Percentiles rank a stretch among this genome's conserved stretches.
These are phyloP conservation scores for Hirsutella thompsonii DNA, from an alignment of 2,329 filamentous ascomycete genomes.

Conservation along the genomic window DNA sequence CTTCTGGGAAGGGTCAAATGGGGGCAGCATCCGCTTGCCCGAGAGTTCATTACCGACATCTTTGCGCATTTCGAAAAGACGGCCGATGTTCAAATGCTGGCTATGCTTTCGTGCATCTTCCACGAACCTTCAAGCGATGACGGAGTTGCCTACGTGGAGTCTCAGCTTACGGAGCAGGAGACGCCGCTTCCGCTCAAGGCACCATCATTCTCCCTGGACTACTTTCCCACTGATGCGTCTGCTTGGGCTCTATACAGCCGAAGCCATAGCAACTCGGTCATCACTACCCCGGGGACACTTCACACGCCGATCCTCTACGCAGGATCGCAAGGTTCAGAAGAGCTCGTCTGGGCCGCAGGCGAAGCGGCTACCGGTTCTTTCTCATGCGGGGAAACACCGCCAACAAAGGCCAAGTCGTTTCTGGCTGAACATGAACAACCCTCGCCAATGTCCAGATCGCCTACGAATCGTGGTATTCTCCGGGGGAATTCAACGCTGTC, in stretches of 20 bases:
- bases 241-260: constrained; percentile 38
- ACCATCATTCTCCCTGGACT: constrained; percentile 53
- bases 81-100: constrained; percentile 57
- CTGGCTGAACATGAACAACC: constrained; percentile 31
- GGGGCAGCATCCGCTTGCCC: constrained; percentile 52
- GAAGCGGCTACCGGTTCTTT: constrained; percentile 45
- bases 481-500: constrained; percentile 42
- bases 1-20: constrained; percentile 53
- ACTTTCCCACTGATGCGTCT: constrained; percentile 46
- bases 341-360: constrained; percentile 31
- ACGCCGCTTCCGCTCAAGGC: constrained; percentile 53
- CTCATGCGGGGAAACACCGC: constrained; percentile 50
- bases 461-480: constrained; percentile 38
- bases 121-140: constrained; percentile 45
- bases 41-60: constrained; percentile 46
- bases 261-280: constrained; percentile 39
- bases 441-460: constrained; percentile 45
- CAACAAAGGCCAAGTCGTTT: constrained; percentile 34
- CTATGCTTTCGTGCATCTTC: constrained; percentile 59
- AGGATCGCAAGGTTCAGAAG: constrained; percentile 45
- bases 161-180: constrained; percentile 42
- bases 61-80: constrained; percentile 50
- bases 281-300: constrained; percentile 43
- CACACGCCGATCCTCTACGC: constrained; percentile 42
- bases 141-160: constrained; percentile 43